Evolutionary conservation across 148 eudicot species (phyloP), one percentile per base, ranked within the genome.

Genomic region (Cornus kousa): DNA sequence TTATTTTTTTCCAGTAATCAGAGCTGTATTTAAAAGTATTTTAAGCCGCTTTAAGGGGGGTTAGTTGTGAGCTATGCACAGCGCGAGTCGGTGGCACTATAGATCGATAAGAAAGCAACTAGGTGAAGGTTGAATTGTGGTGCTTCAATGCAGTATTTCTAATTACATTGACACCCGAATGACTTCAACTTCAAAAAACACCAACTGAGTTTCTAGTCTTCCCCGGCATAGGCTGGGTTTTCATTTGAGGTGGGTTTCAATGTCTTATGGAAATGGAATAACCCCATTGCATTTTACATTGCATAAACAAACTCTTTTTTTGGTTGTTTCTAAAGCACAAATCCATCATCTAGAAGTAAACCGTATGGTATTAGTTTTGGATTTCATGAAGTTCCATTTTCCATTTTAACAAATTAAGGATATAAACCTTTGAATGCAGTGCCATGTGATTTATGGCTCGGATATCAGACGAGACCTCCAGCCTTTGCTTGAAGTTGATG

Each of bases 361-460:
- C 23, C 2, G 9, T 75, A 19, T 72, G 40, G 46, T 10, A 22
- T 43, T 46, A 24, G 12, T 19, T 43, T 43, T 64, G 7, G 0
- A 24, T 22, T 46, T 55, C 28, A 31, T 53, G 10, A 22, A 3
- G 46, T 31, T 22, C 20, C 50, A 31, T 35, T 37, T 35, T 28
- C 32, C 17, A 24, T 20, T 17, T 68, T 17, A 24, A 33, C 20
- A 57, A 67, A 31, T n/a, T 70, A 74, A 67, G 68, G 55, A 72
- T 59, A 33, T 31, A 17, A 17, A 9, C 75, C 16, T 76, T 43
- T 80, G 65, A 77, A 80, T 89, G 91, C 91, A 96, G 99, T 96
- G 99, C 77, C 99, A 96, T 84, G 80, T 96, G 77, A 85, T 87
- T 74, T 67, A 88, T 83, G 99, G 89, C 70, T 96, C 99, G 16